Base-by-base conservation (phyloP, 2,329 filamentous ascomycete genomes). In the Colletotrichum shisoi region DNA sequence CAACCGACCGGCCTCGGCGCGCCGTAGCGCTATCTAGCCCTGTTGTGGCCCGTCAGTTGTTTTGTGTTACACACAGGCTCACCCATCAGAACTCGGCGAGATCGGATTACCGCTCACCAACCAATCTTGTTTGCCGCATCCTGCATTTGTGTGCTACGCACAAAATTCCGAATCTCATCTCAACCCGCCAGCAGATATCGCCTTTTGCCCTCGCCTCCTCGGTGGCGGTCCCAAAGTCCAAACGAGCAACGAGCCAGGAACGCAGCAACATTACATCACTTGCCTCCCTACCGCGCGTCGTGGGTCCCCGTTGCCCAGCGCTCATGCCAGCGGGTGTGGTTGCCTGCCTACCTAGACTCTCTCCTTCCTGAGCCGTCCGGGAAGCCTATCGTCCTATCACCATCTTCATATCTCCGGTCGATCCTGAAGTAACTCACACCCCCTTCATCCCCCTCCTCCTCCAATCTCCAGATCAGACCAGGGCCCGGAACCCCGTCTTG, bases 401-500 rank as follows among this genome's bases (percentile, higher is more conserved):
- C 48, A 48, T 54, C 48, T 19, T 67, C 60, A 59, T 57, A 67
- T 59, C 61, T 64, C 48, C 64, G 46, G 61, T 46, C 24, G 49
- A 63, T 37, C 48, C 63, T 45, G 53, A 40, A 59, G 48, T n/a
- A 64, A 59, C 61, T 64, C 54, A 44, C 61, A 56, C 54, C 53
- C 64, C 53, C 61, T 37, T 63, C 64, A 19, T 46, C 42, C 51
- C 53, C 53, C 53, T 53, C 44, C 4, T 27, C 54, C 57, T 56
- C 57, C 60, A 54, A 59, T 60, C 59, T 62, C 62, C 57, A 62
- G 62, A 62, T 52, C 57, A 67, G 48, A 57, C 56, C 53, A 48
- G 60, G 68, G 46, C 52, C 67, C 42, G 27, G 44, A 52, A 49
- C 58, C 71, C 66, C 69, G 69, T 71, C 70, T 63, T 60, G 65